These are phyloP conservation scores for Paramecium tetraurelia DNA, from an alignment of 73 alveolate species.

Conservation along the genomic window DNA sequence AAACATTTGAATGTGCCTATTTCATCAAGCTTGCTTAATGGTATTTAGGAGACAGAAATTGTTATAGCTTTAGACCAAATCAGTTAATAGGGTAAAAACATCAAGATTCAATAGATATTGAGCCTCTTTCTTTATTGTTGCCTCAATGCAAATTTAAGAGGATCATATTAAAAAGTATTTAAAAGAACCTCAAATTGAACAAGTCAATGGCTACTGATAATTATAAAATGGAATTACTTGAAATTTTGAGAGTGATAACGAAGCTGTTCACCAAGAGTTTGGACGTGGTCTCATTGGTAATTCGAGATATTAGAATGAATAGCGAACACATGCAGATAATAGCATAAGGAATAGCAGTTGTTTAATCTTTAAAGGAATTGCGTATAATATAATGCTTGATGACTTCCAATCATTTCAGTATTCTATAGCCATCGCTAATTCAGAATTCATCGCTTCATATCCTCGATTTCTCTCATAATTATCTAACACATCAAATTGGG, in stretches of 20 bases:
- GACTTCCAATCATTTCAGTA: conserved; percentile 1
- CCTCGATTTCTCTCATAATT: conserved; percentile 8
- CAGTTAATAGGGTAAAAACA: not conserved
- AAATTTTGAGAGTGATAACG: not conserved
- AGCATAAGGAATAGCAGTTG: conserved; percentile 8
- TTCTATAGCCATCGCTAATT: not conserved
- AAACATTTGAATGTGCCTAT: not conserved
- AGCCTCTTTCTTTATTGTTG: not conserved
- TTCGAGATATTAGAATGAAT: not conserved
- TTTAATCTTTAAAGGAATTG: conserved; percentile 28
- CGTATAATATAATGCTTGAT: not conserved
- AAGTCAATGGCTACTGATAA: not conserved
- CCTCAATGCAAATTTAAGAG: not conserved
- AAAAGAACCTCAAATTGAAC: conserved; percentile 5
- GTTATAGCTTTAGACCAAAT: not conserved
- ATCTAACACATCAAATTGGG: not conserved
- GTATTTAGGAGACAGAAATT: not conserved
- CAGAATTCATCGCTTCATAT: not conserved
- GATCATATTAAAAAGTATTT: not conserved
- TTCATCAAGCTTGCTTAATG: not conserved
- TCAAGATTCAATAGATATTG: not conserved
- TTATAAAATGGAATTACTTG: not conserved
- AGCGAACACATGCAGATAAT: not conserved
- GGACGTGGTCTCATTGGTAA: not conserved
- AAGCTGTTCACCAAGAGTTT: not conserved